Evolutionary conservation across 305 asterid species (phyloP).

Genomic region (Fraxinus latifolia): DNA sequence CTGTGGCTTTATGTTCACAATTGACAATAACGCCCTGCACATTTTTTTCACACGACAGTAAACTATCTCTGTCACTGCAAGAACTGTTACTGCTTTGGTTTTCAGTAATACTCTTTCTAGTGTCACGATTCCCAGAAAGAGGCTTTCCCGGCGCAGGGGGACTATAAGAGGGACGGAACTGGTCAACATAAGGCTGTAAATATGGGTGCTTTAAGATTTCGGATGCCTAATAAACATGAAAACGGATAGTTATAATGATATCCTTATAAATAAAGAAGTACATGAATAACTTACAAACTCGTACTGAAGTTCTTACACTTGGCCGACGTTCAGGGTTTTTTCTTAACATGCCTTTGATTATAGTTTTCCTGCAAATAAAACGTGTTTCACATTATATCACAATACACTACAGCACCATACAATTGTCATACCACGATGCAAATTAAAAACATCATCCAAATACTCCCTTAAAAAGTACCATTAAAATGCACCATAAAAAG

Average conservation of each 20-base stretch:
- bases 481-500: not conserved
- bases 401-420: not conserved
- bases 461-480: not conserved
- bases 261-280: not conserved
- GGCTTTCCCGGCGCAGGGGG: slow-evolving; percentile 46
- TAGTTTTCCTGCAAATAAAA: slow-evolving; percentile 57
- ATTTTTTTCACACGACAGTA: slow-evolving; percentile 53
- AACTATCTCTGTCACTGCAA: slow-evolving; percentile 83
- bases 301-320: slow-evolving; percentile 56
- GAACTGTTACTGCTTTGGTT: slow-evolving; percentile 92
- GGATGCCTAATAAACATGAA: slow-evolving; percentile 61
- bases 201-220: slow-evolving; percentile 86
- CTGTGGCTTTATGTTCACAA: slow-evolving; percentile 43
- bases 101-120: slow-evolving; percentile 59
- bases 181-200: slow-evolving; percentile 76
- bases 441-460: not conserved
- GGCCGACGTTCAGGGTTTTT: slow-evolving; percentile 97
- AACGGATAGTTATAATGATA: slow-evolving; percentile 8
- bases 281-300: slow-evolving; percentile 3
- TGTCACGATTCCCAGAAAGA: slow-evolving; percentile 31
- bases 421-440: not conserved
- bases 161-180: slow-evolving; percentile 57
- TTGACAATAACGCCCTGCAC: slow-evolving; percentile 28
- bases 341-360: slow-evolving; percentile 93
- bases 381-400: not conserved